Conservation (phyloP, 768 basidiomycete genomes). For the Hypholoma sublateritium region DNA sequence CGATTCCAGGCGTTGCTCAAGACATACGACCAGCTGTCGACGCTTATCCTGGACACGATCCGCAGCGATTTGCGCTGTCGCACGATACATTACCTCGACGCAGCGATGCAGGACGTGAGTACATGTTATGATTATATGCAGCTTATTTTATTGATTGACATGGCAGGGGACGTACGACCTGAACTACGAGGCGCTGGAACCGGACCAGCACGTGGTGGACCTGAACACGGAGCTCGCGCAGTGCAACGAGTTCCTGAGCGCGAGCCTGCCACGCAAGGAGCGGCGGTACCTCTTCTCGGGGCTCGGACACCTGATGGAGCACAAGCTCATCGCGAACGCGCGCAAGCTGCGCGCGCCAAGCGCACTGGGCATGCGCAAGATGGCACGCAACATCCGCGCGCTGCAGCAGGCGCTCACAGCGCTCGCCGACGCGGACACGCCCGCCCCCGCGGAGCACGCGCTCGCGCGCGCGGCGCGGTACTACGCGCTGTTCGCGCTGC, state of each 20-base stretch:
- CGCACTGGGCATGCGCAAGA: constrained; percentile 78
- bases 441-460: constrained; percentile 68
- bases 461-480: constrained; percentile 79
- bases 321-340: constrained; percentile 74
- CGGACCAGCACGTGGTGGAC: constrained; percentile 86
- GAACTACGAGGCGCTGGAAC: constrained; percentile 84
- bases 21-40: constrained; percentile 88
- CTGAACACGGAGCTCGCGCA: constrained; percentile 78
- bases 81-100: constrained; percentile 75
- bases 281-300: constrained; percentile 89
- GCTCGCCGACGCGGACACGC: constrained; percentile 52
- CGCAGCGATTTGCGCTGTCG: constrained; percentile 88
- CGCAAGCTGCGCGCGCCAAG: constrained; percentile 70
- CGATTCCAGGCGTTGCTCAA: constrained; percentile 89
- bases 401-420: constrained; percentile 90
- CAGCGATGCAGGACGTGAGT: constrained; percentile 74
- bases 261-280: constrained; percentile 61
- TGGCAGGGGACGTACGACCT: constrained; percentile 81
- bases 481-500: constrained; percentile 73
- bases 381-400: constrained; percentile 85
- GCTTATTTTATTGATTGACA: background rate
- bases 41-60: constrained; percentile 84
- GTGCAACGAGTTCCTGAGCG: constrained; percentile 69
- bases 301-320: constrained; percentile 81
- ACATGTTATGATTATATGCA: constrained; percentile 11